These are phyloP conservation scores for Fragaria ananassa DNA, from an alignment of 306 rosid species.

Conservation along the genomic window DNA sequence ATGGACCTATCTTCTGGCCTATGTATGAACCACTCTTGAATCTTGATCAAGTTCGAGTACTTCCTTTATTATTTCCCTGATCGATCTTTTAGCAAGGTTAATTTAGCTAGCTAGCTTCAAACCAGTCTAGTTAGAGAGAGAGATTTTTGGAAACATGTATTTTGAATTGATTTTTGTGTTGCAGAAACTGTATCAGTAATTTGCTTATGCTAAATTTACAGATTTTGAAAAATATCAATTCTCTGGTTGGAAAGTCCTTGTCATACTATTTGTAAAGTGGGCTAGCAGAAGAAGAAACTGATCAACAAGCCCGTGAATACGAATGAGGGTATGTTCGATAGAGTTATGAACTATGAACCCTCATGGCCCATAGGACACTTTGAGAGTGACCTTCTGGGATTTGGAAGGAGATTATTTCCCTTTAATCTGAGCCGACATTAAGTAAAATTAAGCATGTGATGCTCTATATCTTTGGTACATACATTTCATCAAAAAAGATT, in stretches of 20 bases:
- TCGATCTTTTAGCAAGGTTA: neutral
- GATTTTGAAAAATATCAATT: neutral
- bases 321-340: neutral
- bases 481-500: no score
- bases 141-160: neutral
- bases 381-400: neutral
- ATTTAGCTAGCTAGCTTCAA: neutral
- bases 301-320: neutral
- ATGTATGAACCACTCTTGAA: constrained; percentile 11
- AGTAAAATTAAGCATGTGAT: no score
- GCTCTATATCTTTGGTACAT: no score
- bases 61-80: neutral
- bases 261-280: no score
- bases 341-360: neutral
- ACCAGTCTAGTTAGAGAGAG: neutral
- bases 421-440: no score
- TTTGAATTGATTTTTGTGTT: neutral
- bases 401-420: neutral
- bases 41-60: neutral
- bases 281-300: neutral
- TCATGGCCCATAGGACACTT: neutral
- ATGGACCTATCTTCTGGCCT: constrained; percentile 68
- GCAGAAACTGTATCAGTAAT: neutral
- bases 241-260: neutral
- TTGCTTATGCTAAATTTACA: neutral